These are phyloP conservation scores for Ceratocystis lukuohia DNA, from an alignment of 2,329 filamentous ascomycete species.

Conservation along the genomic window DNA sequence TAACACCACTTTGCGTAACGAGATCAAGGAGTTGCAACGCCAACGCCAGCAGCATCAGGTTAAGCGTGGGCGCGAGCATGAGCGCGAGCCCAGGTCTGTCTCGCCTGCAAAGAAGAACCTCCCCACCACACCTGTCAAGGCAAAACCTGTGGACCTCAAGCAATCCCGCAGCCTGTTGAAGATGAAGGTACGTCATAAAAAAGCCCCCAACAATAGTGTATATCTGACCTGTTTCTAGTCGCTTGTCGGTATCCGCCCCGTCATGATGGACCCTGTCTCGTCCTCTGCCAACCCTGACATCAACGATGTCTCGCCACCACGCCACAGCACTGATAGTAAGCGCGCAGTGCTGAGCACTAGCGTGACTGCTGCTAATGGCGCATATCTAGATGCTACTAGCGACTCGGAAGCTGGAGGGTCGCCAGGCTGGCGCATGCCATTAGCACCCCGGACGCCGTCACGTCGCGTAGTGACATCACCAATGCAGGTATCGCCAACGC, in stretches of 20 bases:
- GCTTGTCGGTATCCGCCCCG: neutral
- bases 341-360: neutral
- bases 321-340: constrained; percentile 5
- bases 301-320: neutral
- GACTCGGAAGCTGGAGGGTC: neutral
- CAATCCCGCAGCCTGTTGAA: neutral
- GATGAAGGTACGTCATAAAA: neutral
- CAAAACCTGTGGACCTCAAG: neutral
- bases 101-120: neutral
- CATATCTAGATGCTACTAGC: neutral
- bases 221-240: neutral
- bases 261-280: neutral
- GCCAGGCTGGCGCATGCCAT: neutral
- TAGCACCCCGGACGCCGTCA: neutral
- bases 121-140: neutral
- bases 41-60: constrained; percentile 24
- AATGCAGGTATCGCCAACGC: neutral
- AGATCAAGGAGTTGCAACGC: constrained; percentile 45
- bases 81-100: neutral
- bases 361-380: neutral
- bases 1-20: constrained; percentile 54
- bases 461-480: neutral
- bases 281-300: neutral
- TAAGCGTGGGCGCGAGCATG: constrained; percentile 24
- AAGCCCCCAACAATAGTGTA: too few species aligned